These are phyloP conservation scores for Abrus pulchellus DNA, from an alignment of 306 rosid species.

Conservation along the genomic window DNA sequence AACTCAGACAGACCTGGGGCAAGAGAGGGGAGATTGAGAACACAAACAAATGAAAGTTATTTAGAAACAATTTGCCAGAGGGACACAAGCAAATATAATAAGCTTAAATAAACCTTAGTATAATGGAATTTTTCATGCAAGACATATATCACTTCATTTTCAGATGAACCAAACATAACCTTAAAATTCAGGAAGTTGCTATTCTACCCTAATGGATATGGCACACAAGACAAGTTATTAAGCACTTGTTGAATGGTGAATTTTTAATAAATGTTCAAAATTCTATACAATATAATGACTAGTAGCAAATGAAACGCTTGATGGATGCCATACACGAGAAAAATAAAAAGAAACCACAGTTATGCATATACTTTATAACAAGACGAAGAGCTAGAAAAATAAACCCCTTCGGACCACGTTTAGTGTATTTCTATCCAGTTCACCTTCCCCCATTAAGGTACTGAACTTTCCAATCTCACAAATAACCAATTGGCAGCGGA, in stretches of 20 bases:
- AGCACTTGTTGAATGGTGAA: neutral
- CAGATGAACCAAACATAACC: neutral
- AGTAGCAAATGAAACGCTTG: too few species aligned
- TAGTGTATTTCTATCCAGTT: neutral
- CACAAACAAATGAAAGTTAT: neutral
- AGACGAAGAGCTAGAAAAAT: too few species aligned
- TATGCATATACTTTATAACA: too few species aligned
- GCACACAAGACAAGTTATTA: neutral
- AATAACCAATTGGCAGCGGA: neutral
- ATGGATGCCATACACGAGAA: too few species aligned
- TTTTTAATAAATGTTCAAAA: too few species aligned
- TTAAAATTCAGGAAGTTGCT: neutral
- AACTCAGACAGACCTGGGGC: conserved; percentile 1
- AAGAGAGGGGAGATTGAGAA: conserved; percentile 19
- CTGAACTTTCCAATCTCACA: neutral
- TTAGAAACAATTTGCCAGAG: neutral
- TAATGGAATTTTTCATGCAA: neutral
- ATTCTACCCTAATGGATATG: neutral
- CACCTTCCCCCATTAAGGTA: neutral
- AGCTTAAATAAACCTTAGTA: conserved; percentile 1
- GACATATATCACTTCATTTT: neutral
- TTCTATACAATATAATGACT: too few species aligned
- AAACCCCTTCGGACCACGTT: neutral
- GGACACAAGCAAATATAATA: conserved; percentile 23
- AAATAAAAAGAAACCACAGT: too few species aligned